These are phyloP conservation scores for Didymella glomerata DNA, from an alignment of 2,329 filamentous ascomycete genomes.

Conservation along the genomic window DNA sequence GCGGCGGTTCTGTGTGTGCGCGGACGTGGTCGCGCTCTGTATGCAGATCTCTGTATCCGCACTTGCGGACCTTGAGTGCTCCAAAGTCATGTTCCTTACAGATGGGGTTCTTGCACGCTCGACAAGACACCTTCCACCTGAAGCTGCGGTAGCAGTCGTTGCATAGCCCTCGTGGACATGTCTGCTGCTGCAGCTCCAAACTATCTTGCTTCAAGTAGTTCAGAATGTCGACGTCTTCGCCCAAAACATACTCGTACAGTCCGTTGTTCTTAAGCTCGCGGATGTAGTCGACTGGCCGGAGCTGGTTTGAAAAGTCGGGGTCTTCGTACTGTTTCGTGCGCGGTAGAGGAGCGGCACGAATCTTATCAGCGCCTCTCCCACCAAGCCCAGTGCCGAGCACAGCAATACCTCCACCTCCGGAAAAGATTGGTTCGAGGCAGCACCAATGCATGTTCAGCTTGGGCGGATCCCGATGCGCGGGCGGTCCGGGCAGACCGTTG, in stretches of 20 bases:
- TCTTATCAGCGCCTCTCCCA: slow-evolving; percentile 62
- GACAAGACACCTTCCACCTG: slow-evolving; percentile 67
- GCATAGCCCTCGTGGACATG: slow-evolving; percentile 65
- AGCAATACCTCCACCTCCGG: slow-evolving; percentile 66
- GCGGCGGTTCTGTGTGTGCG: slow-evolving; percentile 45
- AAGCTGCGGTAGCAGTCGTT: slow-evolving; percentile 66
- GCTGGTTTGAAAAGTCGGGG: slow-evolving; percentile 60
- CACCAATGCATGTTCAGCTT: slow-evolving; percentile 67
- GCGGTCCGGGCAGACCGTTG: slow-evolving; percentile 47
- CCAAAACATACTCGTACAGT: slow-evolving; percentile 54
- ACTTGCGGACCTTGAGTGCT: slow-evolving; percentile 64
- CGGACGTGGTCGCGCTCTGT: slow-evolving; percentile 57
- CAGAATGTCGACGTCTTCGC: slow-evolving; percentile 52
- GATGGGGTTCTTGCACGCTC: slow-evolving; percentile 63
- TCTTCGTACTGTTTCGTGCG: slow-evolving; percentile 64
- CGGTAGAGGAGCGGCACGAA: slow-evolving; percentile 66
- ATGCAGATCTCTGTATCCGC: slow-evolving; percentile 64
- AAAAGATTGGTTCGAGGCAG: slow-evolving; percentile 67
- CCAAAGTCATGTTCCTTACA: slow-evolving; percentile 69
- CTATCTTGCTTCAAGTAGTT: slow-evolving; percentile 53
- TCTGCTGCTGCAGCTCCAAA: slow-evolving; percentile 54
- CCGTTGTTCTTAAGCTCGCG: slow-evolving; percentile 52
- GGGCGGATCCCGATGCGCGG: slow-evolving; percentile 53
- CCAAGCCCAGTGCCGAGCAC: slow-evolving; percentile 59
- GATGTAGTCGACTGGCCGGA: slow-evolving; percentile 57